Evolutionary conservation across 129 eudicot species (phyloP), one percentile per base, ranked within the genome.

Genomic region (Helichrysum umbraculigerum): DNA sequence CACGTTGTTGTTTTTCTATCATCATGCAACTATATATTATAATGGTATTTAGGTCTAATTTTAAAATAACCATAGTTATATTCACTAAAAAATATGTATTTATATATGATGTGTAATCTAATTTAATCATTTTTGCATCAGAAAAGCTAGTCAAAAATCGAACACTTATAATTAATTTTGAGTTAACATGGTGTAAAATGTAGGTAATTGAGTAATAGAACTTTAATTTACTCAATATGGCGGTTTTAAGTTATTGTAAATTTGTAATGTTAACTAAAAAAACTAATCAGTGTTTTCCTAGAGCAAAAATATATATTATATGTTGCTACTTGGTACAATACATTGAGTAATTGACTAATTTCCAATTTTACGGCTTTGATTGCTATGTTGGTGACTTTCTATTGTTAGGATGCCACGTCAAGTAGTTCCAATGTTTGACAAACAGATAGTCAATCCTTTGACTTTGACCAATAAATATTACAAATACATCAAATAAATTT

Each of bases 401-500:
- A 51, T 47, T 73, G 69, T 28, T 72, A 56, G 62, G 68, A 73
- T 66, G 74, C 69, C 78, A 73, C 83, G 83, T 73, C 41, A 56
- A 17, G 51, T 19, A 28, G 75, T 69, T 58, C 62, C 50, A 41
- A 57, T 59, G 81, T 79, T 73, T 73, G 52, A 79, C 74, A 58
- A 79, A 66, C 61, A 79, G 34, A 35, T 72, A 3, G 69, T 54
- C 74, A 56, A 63, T 20, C n/a, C 63, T 73, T 37, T 19, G 67
- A 73, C 83, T 66, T 73, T 73, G 78, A 79, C 75, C 44, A 16
- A 70, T 69, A 61, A 61, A 62, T 62, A 62, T 16, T 2, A 73
- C 19, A 11, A 42, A 73, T 5, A 11, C 14, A 5, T 22, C 7
- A 32, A 34, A 29, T 29, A 67, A 37, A 34, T 37, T 61, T 30